Evolutionary conservation across 371 early-diverging fungal genomes (phyloP).

Genomic region (Coemansia sp.): DNA sequence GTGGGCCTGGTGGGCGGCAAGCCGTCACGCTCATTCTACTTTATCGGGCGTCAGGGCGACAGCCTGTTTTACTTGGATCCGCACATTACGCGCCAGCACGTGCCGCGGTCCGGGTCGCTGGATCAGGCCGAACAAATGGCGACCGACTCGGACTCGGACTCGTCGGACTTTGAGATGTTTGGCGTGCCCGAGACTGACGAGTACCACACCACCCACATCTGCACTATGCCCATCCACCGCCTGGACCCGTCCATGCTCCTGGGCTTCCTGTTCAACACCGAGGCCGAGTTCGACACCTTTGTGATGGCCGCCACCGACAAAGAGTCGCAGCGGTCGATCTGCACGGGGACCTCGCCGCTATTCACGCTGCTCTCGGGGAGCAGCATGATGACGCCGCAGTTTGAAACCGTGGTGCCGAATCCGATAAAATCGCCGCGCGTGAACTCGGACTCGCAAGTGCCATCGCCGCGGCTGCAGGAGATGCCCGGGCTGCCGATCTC

Average conservation of each 20-base stretch:
- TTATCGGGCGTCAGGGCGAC: slow-evolving; percentile 79
- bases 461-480: slow-evolving; percentile 28
- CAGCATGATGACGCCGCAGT: slow-evolving; percentile 50
- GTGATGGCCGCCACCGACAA: slow-evolving; percentile 50
- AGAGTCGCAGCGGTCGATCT: slow-evolving; percentile 50
- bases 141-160: slow-evolving; percentile 24
- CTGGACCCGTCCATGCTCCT: slow-evolving; percentile 54
- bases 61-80: slow-evolving; percentile 52
- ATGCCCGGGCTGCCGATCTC: slow-evolving; percentile 15
- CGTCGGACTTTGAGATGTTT: slow-evolving; percentile 49
- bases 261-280: slow-evolving; percentile 53
- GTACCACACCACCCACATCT: slow-evolving; percentile 50
- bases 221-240: slow-evolving; percentile 45
- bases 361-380: slow-evolving; percentile 50
- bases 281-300: slow-evolving; percentile 52
- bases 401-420: slow-evolving; percentile 34
- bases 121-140: slow-evolving; percentile 8
- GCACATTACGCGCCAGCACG: slow-evolving; percentile 49
- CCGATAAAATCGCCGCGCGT: slow-evolving; percentile 40
- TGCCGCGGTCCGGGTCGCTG: slow-evolving; percentile 29
- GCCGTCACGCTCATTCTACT: slow-evolving; percentile 91
- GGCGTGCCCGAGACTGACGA: slow-evolving; percentile 45
- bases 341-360: slow-evolving; percentile 50
- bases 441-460: slow-evolving; percentile 39
- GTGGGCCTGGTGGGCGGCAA: slow-evolving; percentile 93